Evolutionary conservation across 2,329 filamentous ascomycete species (phyloP), one percentile per base, ranked within the genome.

Genomic region (Sphaceloma murrayae): DNA sequence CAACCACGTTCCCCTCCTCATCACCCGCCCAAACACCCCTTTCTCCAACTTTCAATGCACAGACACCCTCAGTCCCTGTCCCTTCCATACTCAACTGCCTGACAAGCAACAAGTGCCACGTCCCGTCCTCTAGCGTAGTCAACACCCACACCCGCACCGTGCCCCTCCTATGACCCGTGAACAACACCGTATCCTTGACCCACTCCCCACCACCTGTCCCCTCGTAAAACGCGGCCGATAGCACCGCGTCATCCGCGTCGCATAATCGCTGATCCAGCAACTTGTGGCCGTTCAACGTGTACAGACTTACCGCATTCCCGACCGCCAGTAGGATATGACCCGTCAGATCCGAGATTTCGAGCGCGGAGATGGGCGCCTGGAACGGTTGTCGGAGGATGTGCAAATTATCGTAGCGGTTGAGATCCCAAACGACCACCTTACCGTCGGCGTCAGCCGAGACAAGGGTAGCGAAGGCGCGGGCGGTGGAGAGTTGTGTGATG

Each of bases 11-110:
- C 21, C 91, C 91, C 51, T 87, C 82, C 51, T 96, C 91, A 66
- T 96, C 91, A 2, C 89, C 91, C 0, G 88, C 94, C 63, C 95
- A 96, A 7, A 96, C 79, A 49, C 81, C 74, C 50, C 82, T 80
- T 43, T 85, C 78, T 73, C 88, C 83, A 2, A 89, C 83, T 46
- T 84, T 72, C 43, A 98, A n/a, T n/a, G n/a, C 83, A 58, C 84
- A 93, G 27, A 84, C 94, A 49, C 96, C 88, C 0, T 81, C 80
- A 50, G 72, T 73, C 26, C 61, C 54, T 56, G 77, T 64, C 58
- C 75, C 67, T 72, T 72, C 80, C 39, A 75, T 77, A 58, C 94
- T 85, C 45, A 98, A 72, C 46, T 82, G 74, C 50, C 89, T 81
- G 51, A 95, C 74, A 40, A 93, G 70, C 55, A 85, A 81, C 30